These are phyloP conservation scores for Osmanthus fragrans DNA, from an alignment of 257 asterid species.

Conservation along the genomic window DNA sequence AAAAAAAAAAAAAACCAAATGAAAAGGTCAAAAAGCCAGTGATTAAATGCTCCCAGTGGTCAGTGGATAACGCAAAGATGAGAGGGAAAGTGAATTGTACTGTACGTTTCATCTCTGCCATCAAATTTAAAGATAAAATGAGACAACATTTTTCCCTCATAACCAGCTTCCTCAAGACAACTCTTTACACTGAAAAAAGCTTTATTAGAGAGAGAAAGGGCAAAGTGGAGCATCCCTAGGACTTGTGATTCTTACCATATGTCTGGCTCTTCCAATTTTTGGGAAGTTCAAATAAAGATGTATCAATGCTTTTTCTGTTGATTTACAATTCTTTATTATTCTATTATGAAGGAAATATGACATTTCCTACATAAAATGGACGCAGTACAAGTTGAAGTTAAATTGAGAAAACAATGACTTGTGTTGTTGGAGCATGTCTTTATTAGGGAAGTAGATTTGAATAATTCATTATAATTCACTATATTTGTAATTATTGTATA, in stretches of 20 bases:
- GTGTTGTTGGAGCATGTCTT: neutral
- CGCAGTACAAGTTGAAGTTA: neutral
- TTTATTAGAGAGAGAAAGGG: neutral
- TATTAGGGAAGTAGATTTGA: neutral
- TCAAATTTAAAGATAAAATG: slow-evolving; percentile 12
- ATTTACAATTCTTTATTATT: neutral
- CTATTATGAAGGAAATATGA: neutral
- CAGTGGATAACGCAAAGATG: slow-evolving; percentile 41
- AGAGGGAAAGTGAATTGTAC: slow-evolving; percentile 39
- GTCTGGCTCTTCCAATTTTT: neutral
- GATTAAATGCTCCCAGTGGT: slow-evolving; percentile 37
- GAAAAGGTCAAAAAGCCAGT: slow-evolving; percentile 18
- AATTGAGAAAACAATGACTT: neutral
- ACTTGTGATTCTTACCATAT: slow-evolving; percentile 2
- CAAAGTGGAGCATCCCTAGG: slow-evolving; percentile 16
- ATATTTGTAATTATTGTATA: too few relatives aligned
- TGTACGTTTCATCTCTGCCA: slow-evolving; percentile 29
- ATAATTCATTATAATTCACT: too few relatives aligned
- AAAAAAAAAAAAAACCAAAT: slow-evolving; percentile 14
- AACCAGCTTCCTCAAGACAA: neutral
- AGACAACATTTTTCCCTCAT: slow-evolving; percentile 1
- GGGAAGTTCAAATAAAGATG: neutral
- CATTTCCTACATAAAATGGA: neutral
- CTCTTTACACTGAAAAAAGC: neutral
- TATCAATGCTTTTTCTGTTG: neutral